Base-by-base conservation (phyloP, 1,284 basidiomycete species). In the Leccinum solheimii region DNA sequence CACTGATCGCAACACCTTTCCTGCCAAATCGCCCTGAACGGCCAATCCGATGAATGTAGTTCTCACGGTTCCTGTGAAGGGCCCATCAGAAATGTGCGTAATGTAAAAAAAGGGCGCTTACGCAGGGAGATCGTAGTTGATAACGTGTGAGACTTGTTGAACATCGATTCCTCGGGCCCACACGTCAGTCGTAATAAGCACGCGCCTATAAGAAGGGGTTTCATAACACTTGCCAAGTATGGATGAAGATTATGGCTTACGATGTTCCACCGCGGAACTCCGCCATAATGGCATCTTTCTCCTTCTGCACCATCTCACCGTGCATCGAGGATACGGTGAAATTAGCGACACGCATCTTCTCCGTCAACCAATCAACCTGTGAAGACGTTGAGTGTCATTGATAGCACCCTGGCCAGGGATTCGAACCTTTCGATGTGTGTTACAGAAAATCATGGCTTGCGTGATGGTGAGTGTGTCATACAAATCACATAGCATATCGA, bases 361-460 rank as follows among this genome's bases (percentile, higher is more conserved):
- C 95, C 45, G 97, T 97, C 60, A 99, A 77, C 97, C 97, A 99
- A 76, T 99, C 97, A 62, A 99, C 97, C 91, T 92, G 66, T 32
- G 16, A 3, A 45, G 14, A 54, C 30, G 53, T 52, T 75, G 5
- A 77, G 65, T n/a, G 1, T 21, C 19, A 30, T 51, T 30, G 11
- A 57, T 30, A 51, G 6, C 3, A 7, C 21, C 19, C 43, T 56
- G 52, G 56, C 27, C 40, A 57, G 23, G 50, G n/a, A 59, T 21
- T 67, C 81, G 38, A 58, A 90, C 92, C 89, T 99, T 99, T 80
- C 97, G 85, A 69, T 95, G 85, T 5, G 97, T 99, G 81, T 99
- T 99, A 81, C 97, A 99, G 83, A 99, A 99, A 74, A 99, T 98
- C 76, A 99, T 96, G 30, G 97, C 97, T 83, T 99, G 97, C 1